phyloP scores from a whole-genome alignment of 108 stramenopile genomes.

The Heterococcus sp. region DNA sequence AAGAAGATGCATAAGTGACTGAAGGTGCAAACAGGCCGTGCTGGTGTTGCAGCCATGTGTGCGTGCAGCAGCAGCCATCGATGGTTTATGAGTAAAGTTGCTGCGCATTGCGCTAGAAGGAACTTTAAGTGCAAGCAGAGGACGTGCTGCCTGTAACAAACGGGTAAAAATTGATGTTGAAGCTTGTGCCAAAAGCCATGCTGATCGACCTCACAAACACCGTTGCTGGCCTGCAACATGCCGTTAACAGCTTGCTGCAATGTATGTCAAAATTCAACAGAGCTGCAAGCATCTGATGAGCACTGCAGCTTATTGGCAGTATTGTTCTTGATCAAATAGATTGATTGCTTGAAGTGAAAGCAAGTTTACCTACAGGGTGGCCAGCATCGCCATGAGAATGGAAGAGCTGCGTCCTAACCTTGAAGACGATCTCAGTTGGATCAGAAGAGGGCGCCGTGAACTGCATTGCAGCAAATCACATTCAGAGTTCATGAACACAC shows the following conservation, averaged over 20 bases:
- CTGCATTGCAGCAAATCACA: too few species aligned
- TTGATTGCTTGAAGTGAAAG: neutral
- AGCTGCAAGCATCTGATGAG: too few species aligned
- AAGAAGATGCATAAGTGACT: neutral
- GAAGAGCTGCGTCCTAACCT: neutral
- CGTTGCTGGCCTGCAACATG: neutral
- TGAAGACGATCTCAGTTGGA: neutral
- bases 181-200: neutral
- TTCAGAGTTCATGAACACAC: neutral
- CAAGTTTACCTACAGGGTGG: neutral
- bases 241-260: neutral
- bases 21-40: neutral
- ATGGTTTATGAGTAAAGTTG: too few species aligned
- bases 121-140: too few species aligned
- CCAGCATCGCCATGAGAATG: neutral
- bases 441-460: neutral
- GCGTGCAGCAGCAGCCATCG: too few species aligned
- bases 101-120: neutral
- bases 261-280: neutral
- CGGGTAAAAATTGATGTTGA: too few species aligned
- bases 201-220: neutral
- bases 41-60: too few species aligned
- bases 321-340: neutral
- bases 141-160: too few species aligned
- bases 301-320: too few species aligned